A percentile compares a stretch with the other conserved stretches of the same genome.
phyloP scores from a whole-genome alignment of 2,329 filamentous ascomycete species.

The Mariannaea elegans region DNA sequence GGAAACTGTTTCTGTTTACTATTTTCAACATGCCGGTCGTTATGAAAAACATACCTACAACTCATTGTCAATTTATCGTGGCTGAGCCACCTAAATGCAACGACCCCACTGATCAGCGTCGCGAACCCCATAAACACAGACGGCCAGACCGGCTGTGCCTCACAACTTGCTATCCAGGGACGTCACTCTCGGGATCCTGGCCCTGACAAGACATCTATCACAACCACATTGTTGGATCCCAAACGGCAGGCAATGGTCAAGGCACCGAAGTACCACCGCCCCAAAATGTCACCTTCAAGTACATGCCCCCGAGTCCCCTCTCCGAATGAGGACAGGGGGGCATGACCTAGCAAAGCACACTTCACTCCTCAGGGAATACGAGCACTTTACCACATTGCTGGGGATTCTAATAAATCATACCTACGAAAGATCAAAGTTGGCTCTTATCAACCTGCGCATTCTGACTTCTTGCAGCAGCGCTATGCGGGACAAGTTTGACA shows the following conservation, averaged over 20 bases:
- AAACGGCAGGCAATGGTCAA: constrained; percentile 15
- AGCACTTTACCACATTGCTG: too few relatives aligned
- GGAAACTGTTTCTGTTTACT: neutral
- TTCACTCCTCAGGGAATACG: too few relatives aligned
- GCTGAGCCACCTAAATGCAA: constrained; percentile 16
- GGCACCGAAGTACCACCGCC: constrained; percentile 21
- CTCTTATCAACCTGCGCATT: neutral
- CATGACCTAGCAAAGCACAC: too few relatives aligned
- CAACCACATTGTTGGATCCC: constrained; percentile 18
- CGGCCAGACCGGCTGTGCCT: constrained; percentile 38
- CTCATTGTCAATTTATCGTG: constrained; percentile 14
- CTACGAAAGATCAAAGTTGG: too few relatives aligned
- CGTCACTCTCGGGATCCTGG: constrained; percentile 19
- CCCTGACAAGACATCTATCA: constrained; percentile 18
- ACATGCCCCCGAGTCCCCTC: neutral
- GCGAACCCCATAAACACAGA: constrained; percentile 28
- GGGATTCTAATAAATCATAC: too few relatives aligned
- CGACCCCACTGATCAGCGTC: constrained; percentile 33
- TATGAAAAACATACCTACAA: neutral
- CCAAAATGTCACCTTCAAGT: constrained; percentile 6
- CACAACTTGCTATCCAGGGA: constrained; percentile 26
- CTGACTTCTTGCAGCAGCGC: neutral
- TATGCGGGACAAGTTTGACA: neutral
- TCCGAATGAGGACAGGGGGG: neutral
- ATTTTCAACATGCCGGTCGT: neutral